phyloP scores from a whole-genome alignment of 768 basidiomycete species.

The Suillus variegatus region DNA sequence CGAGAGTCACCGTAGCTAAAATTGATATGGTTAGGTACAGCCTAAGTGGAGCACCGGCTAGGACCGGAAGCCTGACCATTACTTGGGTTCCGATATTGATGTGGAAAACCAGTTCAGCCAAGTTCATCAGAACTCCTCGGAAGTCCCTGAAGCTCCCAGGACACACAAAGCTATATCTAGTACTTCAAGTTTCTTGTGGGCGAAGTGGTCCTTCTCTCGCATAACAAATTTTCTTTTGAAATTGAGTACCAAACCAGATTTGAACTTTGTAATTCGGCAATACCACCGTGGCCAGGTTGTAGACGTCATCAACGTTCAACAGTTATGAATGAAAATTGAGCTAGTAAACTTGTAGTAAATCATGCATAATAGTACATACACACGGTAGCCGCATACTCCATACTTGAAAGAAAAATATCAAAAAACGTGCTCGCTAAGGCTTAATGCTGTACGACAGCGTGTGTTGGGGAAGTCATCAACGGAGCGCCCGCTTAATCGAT shows the following conservation, averaged over 20 bases:
- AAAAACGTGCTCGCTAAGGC: neutral
- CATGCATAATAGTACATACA: neutral
- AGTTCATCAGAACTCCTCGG: neutral
- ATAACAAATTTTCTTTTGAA: neutral
- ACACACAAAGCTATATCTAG: neutral
- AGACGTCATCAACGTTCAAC: neutral
- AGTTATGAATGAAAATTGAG: neutral
- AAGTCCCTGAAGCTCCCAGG: neutral
- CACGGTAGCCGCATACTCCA: neutral
- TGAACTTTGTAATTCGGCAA: neutral
- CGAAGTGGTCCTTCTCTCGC: neutral
- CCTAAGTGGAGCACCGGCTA: too few relatives aligned
- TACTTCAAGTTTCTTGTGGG: too few relatives aligned
- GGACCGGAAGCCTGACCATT: neutral
- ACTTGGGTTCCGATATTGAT: neutral
- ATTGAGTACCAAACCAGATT: neutral
- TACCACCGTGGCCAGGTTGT: neutral
- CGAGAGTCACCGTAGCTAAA: neutral
- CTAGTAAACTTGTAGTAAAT: neutral
- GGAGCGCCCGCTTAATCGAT: constrained; percentile 1
- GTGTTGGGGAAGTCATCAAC: neutral
- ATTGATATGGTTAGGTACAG: too few relatives aligned
- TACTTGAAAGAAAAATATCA: neutral
- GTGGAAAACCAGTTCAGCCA: neutral
- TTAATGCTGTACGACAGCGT: neutral